These are phyloP conservation scores for Stylosanthes scabra DNA, from an alignment of 331 rosid genomes.

Conservation along the genomic window DNA sequence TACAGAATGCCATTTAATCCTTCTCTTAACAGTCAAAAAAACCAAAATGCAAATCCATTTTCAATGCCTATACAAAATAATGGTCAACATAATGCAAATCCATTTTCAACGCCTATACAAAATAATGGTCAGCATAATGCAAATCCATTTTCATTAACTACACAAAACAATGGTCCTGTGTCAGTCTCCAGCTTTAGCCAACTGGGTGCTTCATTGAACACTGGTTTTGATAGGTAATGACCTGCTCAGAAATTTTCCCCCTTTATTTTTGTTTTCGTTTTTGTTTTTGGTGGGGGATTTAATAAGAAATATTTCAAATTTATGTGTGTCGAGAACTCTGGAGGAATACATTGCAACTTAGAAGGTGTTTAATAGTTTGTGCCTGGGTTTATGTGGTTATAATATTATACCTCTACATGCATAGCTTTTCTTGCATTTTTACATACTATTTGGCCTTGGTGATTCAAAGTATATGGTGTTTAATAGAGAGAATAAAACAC, in stretches of 20 bases:
- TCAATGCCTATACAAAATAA: conserved; percentile 49
- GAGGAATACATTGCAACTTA: conserved; percentile 17
- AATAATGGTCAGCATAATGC: conserved; percentile 48
- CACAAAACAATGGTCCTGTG: conserved; percentile 62
- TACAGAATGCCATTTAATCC: conserved; percentile 43
- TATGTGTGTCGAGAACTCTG: not conserved
- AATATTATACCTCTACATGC: conserved; percentile 5
- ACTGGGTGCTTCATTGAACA: conserved; percentile 64
- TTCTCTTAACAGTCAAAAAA: conserved; percentile 47
- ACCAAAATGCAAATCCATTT: conserved; percentile 37
- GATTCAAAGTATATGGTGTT: conserved; percentile 16
- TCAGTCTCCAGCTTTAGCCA: conserved; percentile 89
- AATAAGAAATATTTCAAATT: not conserved
- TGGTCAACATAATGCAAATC: conserved; percentile 51
- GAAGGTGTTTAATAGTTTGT: conserved; percentile 7
- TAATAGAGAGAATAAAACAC: conserved; percentile 36
- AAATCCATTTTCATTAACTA: conserved; percentile 49
- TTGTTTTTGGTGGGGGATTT: not conserved
- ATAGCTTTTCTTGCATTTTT: conserved; percentile 21
- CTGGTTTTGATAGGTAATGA: conserved; percentile 55
- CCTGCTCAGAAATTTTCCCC: conserved; percentile 12
- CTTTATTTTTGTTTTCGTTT: not conserved
- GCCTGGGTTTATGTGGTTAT: conserved; percentile 16
- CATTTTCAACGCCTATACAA: conserved; percentile 52
- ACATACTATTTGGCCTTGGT: conserved; percentile 15